Conservation (phyloP, 805 yeast genomes). For the Osmozyma mogii region DNA sequence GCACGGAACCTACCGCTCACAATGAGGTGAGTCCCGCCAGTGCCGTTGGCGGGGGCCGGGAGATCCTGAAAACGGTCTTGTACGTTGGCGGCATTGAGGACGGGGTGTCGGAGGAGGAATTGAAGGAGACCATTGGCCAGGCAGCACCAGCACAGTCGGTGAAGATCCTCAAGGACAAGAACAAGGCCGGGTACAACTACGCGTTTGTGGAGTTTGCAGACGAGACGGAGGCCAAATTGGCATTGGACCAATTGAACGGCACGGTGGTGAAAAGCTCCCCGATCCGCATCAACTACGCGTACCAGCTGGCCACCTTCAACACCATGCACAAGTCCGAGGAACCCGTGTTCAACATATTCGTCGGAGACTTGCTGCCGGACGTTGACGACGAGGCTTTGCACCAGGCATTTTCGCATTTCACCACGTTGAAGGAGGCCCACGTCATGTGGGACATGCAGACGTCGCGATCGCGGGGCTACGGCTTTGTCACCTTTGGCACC, state of each 20-base stretch:
- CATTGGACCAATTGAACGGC: slow-evolving; percentile 56
- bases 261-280: slow-evolving; percentile 44
- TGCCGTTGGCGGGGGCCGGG: slow-evolving; percentile 77
- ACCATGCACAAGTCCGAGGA: slow-evolving; percentile 32
- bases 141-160: slow-evolving; percentile 57
- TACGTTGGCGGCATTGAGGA: slow-evolving; percentile 73
- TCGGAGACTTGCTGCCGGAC: slow-evolving; percentile 79
- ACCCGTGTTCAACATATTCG: slow-evolving; percentile 66
- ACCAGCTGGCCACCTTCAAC: slow-evolving; percentile 64
- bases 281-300: slow-evolving; percentile 74
- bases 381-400: slow-evolving; percentile 69
- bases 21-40: slow-evolving; percentile 45
- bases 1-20: too few species aligned
- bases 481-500: slow-evolving; percentile 71
- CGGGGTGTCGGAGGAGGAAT: slow-evolving; percentile 52
- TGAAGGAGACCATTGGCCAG: slow-evolving; percentile 54
- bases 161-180: slow-evolving; percentile 71
- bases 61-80: slow-evolving; percentile 60
- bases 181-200: slow-evolving; percentile 64
- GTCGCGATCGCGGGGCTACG: slow-evolving; percentile 86
- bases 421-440: slow-evolving; percentile 69
- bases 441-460: slow-evolving; percentile 98
- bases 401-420: slow-evolving; percentile 47
- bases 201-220: slow-evolving; percentile 73
- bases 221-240: slow-evolving; percentile 52